Conservation (phyloP, 306 rosid genomes). For the Acmispon strigosus region DNA sequence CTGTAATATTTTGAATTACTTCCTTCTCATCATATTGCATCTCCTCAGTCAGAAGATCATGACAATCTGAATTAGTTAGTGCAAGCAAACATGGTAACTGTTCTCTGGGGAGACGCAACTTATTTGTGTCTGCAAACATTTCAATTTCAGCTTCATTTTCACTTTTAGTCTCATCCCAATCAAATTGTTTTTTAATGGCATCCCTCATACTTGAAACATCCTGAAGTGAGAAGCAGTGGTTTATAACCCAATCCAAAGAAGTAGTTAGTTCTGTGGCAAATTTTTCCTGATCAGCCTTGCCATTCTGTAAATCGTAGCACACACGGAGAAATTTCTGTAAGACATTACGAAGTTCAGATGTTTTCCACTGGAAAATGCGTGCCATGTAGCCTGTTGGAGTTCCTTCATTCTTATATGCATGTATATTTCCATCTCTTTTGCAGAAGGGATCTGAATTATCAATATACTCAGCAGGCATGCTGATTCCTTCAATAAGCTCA, state of each 20-base stretch:
- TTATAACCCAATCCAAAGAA: constrained; percentile 82
- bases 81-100: constrained; percentile 14
- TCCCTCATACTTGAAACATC: constrained; percentile 86
- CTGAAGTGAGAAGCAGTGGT: constrained; percentile 78
- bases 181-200: constrained; percentile 61
- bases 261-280: constrained; percentile 43
- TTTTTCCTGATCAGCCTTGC: constrained; percentile 41
- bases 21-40: constrained; percentile 27
- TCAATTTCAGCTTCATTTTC: constrained; percentile 70
- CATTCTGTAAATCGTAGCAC: constrained; percentile 57
- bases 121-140: constrained; percentile 23
- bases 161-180: constrained; percentile 72
- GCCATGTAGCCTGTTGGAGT: constrained; percentile 50
- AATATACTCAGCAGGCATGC: constrained; percentile 39
- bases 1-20: constrained; percentile 28
- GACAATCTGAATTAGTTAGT: constrained; percentile 26
- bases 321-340: constrained; percentile 53
- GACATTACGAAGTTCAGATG: constrained; percentile 53
- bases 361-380: constrained; percentile 88
- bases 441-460: constrained; percentile 25
- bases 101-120: constrained; percentile 25
- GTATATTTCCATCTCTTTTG: constrained; percentile 23
- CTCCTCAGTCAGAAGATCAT: constrained; percentile 24
- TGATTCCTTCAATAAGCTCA: constrained; percentile 79
- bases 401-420: constrained; percentile 30